phyloP scores from a whole-genome alignment of 2,329 filamentous ascomycete species.

The Huntiella bhutanensis region DNA sequence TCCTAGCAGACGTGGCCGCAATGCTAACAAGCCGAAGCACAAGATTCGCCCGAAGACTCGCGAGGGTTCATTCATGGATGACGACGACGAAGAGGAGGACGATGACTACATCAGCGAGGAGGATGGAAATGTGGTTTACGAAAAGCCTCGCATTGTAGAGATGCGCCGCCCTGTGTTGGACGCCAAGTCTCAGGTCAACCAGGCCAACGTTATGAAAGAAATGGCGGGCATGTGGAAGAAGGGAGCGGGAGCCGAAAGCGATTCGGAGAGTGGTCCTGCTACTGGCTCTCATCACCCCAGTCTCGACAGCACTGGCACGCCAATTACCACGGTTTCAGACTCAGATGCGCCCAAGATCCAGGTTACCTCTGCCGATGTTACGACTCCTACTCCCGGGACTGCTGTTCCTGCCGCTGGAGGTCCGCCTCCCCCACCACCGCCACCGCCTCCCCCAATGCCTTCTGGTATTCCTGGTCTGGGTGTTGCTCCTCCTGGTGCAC shows the following conservation, averaged over 20 bases:
- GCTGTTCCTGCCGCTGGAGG: constrained; percentile 21
- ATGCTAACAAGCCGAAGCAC: constrained; percentile 26
- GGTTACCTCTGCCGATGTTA: constrained; percentile 26
- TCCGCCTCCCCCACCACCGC: constrained; percentile 28
- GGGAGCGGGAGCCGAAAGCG: constrained; percentile 37
- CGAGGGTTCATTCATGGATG: constrained; percentile 13
- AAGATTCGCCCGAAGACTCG: not conserved
- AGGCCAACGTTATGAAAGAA: constrained; percentile 49
- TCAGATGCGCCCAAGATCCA: constrained; percentile 39
- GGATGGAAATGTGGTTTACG: constrained; percentile 45
- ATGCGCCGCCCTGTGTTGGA: constrained; percentile 51
- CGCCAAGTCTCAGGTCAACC: constrained; percentile 47
- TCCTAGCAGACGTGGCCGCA: constrained; percentile 27
- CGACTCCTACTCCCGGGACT: constrained; percentile 12
- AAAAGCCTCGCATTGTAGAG: constrained; percentile 63
- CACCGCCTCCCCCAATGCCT: constrained; percentile 30
- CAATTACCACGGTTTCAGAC: constrained; percentile 43
- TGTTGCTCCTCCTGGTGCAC: constrained; percentile 27
- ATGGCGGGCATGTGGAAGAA: constrained; percentile 46
- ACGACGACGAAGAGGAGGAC: constrained; percentile 16
- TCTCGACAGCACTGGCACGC: constrained; percentile 45
- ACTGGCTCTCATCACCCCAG: constrained; percentile 61
- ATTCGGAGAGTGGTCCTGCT: constrained; percentile 51
- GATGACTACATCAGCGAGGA: constrained; percentile 30
- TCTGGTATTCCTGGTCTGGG: constrained; percentile 20